Evolutionary conservation across 1,284 basidiomycete genomes (phyloP), one percentile per base, ranked within the genome.

Genomic region (Butyriboletus appendiculatus): DNA sequence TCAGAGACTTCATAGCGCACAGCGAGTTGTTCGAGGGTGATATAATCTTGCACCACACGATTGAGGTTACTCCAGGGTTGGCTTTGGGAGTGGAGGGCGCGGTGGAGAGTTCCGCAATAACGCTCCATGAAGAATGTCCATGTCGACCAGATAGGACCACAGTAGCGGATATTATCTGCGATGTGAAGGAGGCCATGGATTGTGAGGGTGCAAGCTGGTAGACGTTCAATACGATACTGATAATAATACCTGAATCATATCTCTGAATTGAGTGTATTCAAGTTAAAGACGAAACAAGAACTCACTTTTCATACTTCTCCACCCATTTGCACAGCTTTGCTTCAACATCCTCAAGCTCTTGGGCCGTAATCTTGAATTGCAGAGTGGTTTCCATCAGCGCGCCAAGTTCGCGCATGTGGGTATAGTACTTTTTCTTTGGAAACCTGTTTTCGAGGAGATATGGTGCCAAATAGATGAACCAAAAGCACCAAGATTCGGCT

Each of bases 391-490:
- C 40, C 52, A 61, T 57, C 16, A 60, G 12, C 1, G 32, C 5
- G 0, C 10, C 34, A 4, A 61, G 59, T 10, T 57, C 39, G 1
- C 43, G 47, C 32, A 47, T 40, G 15, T 61, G 55, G 3, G 24
- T 39, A 12, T 59, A 61, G n/a, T 59, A 61, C 14, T 61, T 61
- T 0, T 20, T 9, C 22, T 55, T 59, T 1, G 2, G 30, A 32
- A 61, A 59, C 0, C 26, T 16, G 12, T 44, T 38, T 7, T 53
- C 4, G 0, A 61, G 46, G 0, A 61, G 33, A 0, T 20, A 40
- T 4, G 52, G 60, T 1, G 51, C 48, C 5, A 61, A 32, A 5
- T 60, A 47, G 0, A 60, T n/a, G 8, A 58, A 60, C 50, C 59
- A 61, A 2, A 61, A 61, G 0, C 55, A 45, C 59, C 59, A 61